Percentiles rank a stretch among this genome's conserved stretches.
phyloP scores from a whole-genome alignment of 345 rosid species.

The Brassica incana region DNA sequence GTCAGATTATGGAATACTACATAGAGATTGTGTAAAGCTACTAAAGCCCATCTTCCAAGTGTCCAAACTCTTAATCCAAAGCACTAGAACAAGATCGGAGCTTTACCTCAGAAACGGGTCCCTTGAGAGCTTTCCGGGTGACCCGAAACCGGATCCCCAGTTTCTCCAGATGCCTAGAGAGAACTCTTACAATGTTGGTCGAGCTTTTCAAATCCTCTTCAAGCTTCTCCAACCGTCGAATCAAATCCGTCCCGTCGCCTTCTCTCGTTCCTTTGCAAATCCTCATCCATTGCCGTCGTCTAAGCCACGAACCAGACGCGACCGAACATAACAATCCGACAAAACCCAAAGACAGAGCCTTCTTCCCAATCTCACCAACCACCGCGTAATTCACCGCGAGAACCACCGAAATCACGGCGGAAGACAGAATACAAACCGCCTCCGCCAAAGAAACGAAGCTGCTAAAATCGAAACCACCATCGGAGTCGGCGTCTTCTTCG shows the following conservation, averaged over 20 bases:
- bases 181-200: constrained; percentile 56
- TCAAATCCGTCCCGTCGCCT: constrained; percentile 50
- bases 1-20: neutral
- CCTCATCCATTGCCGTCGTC: constrained; percentile 78
- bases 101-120: constrained; percentile 79
- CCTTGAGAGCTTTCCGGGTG: constrained; percentile 70
- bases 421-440: constrained; percentile 54
- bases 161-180: constrained; percentile 91
- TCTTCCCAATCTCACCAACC: constrained; percentile 55
- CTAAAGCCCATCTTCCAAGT: neutral
- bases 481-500: constrained; percentile 25
- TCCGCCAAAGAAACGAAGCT: constrained; percentile 58
- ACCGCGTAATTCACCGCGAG: constrained; percentile 52
- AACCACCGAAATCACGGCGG: constrained; percentile 51
- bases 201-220: constrained; percentile 82
- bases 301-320: constrained; percentile 59
- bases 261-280: constrained; percentile 47
- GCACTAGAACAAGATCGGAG: neutral
- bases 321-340: constrained; percentile 58
- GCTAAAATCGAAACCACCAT: constrained; percentile 43
- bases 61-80: too few species aligned
- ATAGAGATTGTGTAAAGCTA: neutral
- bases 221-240: constrained; percentile 72
- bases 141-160: constrained; percentile 83
- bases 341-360: constrained; percentile 54